Base-by-base conservation (phyloP, 306 rosid genomes). In the Malus orientalis region DNA sequence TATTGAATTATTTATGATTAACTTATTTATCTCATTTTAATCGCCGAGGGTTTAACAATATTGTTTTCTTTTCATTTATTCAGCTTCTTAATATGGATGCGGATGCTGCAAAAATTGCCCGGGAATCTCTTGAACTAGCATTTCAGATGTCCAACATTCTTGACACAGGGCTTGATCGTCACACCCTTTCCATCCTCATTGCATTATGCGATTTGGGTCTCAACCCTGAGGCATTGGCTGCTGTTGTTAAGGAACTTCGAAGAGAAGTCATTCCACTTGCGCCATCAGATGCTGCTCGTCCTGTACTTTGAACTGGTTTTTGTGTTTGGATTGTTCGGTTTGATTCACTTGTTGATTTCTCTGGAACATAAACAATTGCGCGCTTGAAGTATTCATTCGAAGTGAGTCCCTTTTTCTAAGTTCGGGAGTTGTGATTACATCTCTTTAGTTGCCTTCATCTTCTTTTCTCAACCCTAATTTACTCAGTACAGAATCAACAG, bases 161-260 rank as follows among this genome's bases (percentile, higher is more conserved):
- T 3, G 90, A 87, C 70, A 84, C 91, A 0, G 90, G 91, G 78
- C 87, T 89, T 59, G 96, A 90, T 40, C 90, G 91, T 55, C 97
- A 90, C 85, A 84, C 96, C 36, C 91, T 92, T 40, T 92, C 96
- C 60, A 84, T 92, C 73, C 96, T 90, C 18, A 86, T 90, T 67
- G 93, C 97, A 3, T 93, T 92, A 4, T 88, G 97, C 73, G 97
- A 92, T 79, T 83, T 92, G 80, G 93, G 91, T 58, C 88, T 88
- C 80, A 90, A 90, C 75, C 93, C 92, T 11, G 96, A 92, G 80
- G 89, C 92, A 10, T 90, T 90, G 70, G 88, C 92, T 75, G 93
- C 89, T 15, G 80, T 92, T 74, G 97, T 88, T 69, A 92, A 87
- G 81, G 96, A 90, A 81, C 87, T 88, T 42, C 80, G 84, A 20